Percentiles rank a stretch among this genome's conserved stretches.
phyloP scores from a whole-genome alignment of 768 basidiomycete species.

The Naganishia randhawae region DNA sequence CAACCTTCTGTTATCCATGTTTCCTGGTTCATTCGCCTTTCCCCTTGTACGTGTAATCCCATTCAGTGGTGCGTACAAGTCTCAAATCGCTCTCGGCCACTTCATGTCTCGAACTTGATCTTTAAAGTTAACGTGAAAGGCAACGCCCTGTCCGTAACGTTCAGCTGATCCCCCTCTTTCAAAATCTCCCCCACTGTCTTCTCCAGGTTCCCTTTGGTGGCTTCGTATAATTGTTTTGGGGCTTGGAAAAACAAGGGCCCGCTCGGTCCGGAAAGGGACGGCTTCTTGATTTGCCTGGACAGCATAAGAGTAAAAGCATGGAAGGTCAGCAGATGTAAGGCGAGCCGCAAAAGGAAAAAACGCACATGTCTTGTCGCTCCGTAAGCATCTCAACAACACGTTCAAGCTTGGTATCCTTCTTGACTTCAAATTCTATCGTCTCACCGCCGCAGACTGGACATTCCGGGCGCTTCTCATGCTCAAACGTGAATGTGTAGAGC shows the following conservation, averaged over 20 bases:
- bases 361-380: conserved; percentile 87
- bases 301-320: conserved; percentile 10
- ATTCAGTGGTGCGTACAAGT: no score
- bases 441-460: conserved; percentile 98
- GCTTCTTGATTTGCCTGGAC: conserved; percentile 91
- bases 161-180: conserved; percentile 68
- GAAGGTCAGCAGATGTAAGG: neutral
- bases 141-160: conserved; percentile 79
- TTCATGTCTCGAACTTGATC: conserved; percentile 42
- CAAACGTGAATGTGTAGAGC: conserved; percentile 94
- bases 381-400: conserved; percentile 78
- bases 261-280: conserved; percentile 68
- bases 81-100: neutral
- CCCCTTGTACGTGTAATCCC: no score
- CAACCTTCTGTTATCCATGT: no score
- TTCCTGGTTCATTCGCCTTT: no score
- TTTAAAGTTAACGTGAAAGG: conserved; percentile 69
- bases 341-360: conserved; percentile 23
- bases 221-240: conserved; percentile 82
- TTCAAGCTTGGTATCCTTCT: conserved; percentile 73
- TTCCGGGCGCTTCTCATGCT: conserved; percentile 84
- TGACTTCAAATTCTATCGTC: conserved; percentile 68
- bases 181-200: conserved; percentile 82
- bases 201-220: conserved; percentile 83
- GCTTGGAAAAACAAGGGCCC: conserved; percentile 87